Conservation (phyloP, 495 filamentous ascomycete species). For the Lasiosphaeriaceae sp. region DNA sequence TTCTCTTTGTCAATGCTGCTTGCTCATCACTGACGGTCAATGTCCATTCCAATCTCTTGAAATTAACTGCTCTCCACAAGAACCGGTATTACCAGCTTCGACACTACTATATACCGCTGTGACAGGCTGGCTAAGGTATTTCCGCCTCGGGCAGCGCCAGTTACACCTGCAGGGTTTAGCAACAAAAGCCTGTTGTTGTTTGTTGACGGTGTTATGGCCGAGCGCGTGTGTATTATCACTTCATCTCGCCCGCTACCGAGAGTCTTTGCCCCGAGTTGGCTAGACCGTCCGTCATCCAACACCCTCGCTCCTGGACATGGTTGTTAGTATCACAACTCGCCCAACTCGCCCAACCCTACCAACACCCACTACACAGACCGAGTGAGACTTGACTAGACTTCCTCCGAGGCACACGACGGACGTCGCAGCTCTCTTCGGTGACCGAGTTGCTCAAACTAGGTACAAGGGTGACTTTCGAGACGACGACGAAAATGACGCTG, state of each 20-base stretch:
- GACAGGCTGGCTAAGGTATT: neutral
- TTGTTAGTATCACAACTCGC: neutral
- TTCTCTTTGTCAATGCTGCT: neutral
- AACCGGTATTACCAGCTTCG: constrained; percentile 4
- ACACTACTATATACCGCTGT: neutral
- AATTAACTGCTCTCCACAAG: constrained; percentile 15
- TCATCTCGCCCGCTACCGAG: constrained; percentile 15
- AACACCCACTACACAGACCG: neutral
- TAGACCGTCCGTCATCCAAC: neutral
- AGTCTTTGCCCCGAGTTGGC: neutral
- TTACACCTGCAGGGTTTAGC: neutral
- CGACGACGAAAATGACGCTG: too few relatives aligned
- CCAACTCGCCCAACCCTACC: neutral
- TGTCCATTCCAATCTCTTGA: constrained; percentile 7
- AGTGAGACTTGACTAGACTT: neutral
- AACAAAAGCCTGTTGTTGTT: neutral
- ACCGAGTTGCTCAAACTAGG: too few relatives aligned
- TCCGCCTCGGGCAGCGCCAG: neutral
- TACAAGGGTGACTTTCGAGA: too few relatives aligned
- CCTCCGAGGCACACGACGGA: neutral
- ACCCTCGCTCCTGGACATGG: neutral
- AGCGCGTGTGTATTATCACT: constrained; percentile 11
- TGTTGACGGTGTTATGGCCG: neutral
- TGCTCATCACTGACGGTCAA: neutral
- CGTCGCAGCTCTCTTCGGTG: too few relatives aligned